Evolutionary conservation across 1,139 yeast genomes (phyloP).

Genomic region (Petasospora fabianii): DNA sequence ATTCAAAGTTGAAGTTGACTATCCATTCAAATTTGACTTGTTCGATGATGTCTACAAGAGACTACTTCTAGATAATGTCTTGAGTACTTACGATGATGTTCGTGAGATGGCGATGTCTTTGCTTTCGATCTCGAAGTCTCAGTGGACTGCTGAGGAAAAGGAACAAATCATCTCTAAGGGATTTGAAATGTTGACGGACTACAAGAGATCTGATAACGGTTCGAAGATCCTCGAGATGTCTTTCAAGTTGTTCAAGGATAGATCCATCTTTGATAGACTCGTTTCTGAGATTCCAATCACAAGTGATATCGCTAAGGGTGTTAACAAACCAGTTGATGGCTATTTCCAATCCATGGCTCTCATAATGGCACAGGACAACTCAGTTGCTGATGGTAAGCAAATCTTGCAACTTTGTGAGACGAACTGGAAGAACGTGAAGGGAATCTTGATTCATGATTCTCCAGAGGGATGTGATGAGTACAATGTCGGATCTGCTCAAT

Average conservation of each 20-base stretch:
- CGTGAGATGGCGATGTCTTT: constrained; percentile 52
- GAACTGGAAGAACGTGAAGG: constrained; percentile 55
- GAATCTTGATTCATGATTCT: constrained; percentile 61
- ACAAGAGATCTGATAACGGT: constrained; percentile 79
- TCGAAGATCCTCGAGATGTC: constrained; percentile 60
- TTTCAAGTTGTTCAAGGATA: constrained; percentile 30
- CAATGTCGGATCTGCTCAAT: constrained; percentile 52
- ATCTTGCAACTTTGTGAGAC: constrained; percentile 21
- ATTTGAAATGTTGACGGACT: constrained; percentile 49
- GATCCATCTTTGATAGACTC: constrained; percentile 31
- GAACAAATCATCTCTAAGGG: constrained; percentile 37
- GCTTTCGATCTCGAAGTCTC: constrained; percentile 41
- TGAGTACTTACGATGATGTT: constrained; percentile 74
- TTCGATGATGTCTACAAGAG: constrained; percentile 40
- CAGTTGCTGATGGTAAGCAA: constrained; percentile 11
- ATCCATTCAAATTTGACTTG: constrained; percentile 45
- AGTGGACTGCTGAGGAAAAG: constrained; percentile 26
- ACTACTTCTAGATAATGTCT: constrained; percentile 54
- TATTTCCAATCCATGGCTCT: constrained; percentile 53
- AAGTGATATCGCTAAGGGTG: constrained; percentile 36
- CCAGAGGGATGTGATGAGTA: constrained; percentile 49
- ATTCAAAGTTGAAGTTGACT: constrained; percentile 40
- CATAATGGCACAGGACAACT: constrained; percentile 38
- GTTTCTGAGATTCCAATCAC: constrained; percentile 32
- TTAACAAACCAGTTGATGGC: constrained; percentile 60